Conservation (phyloP, 768 basidiomycete species). For the Serendipita sp. region DNA sequence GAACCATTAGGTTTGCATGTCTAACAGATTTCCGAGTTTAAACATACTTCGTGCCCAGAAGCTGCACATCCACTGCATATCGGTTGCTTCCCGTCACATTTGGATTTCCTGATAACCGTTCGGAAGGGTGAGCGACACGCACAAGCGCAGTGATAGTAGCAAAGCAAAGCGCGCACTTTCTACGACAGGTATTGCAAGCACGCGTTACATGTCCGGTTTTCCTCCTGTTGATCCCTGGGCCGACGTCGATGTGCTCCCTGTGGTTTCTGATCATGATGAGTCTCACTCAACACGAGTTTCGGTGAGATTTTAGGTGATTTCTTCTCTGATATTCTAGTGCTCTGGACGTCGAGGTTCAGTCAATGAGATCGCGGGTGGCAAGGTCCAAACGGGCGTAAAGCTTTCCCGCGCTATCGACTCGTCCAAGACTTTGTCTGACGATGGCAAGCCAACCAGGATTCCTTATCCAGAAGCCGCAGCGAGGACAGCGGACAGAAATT, state of each 20-base stretch:
- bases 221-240: not conserved
- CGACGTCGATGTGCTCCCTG: not conserved
- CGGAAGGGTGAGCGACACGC: not conserved
- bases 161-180: not conserved
- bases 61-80: constrained; percentile 2
- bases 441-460: not conserved
- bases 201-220: not conserved
- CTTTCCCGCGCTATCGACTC: too few relatives aligned
- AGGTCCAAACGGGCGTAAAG: too few relatives aligned
- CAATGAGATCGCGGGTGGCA: too few relatives aligned
- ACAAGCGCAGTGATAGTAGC: not conserved
- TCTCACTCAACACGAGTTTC: too few relatives aligned
- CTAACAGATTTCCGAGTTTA: not conserved
- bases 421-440: not conserved
- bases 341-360: too few relatives aligned
- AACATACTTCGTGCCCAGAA: not conserved
- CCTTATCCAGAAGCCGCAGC: not conserved
- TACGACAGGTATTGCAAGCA: not conserved
- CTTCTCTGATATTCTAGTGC: too few relatives aligned
- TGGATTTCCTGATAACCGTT: constrained; percentile 1
- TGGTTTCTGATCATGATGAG: constrained; percentile 1
- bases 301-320: too few relatives aligned
- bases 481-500: not conserved
- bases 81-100: constrained; percentile 6
- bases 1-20: not conserved